Evolutionary conservation across 306 rosid species (phyloP).

Genomic region (Alnus glutinosa): DNA sequence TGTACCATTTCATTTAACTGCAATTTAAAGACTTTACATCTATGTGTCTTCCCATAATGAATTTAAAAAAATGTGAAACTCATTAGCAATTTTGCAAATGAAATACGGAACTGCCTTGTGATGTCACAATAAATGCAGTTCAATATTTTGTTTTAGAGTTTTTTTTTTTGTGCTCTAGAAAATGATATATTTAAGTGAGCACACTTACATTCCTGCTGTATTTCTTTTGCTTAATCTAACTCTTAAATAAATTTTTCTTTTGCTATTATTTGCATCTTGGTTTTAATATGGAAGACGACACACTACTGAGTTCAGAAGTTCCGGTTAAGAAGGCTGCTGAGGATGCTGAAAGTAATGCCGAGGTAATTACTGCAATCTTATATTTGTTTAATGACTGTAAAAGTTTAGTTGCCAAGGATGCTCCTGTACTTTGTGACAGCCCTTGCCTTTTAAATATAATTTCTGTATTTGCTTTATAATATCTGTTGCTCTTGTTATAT

Average conservation of each 20-base stretch:
- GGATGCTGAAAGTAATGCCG: slow-evolving; percentile 35
- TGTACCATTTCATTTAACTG: not conserved
- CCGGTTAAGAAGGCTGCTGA: slow-evolving; percentile 23
- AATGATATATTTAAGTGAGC: not conserved
- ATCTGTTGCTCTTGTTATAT: too few relatives aligned
- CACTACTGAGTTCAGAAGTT: slow-evolving; percentile 50
- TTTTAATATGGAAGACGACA: slow-evolving; percentile 63
- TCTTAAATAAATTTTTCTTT: not conserved
- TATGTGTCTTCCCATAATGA: not conserved
- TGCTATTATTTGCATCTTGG: not conserved
- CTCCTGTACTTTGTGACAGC: not conserved
- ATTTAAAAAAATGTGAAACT: not conserved
- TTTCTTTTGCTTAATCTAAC: not conserved
- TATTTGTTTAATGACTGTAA: not conserved
- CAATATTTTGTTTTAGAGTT: too few relatives aligned
- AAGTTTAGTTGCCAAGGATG: too few relatives aligned
- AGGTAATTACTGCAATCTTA: slow-evolving; percentile 41
- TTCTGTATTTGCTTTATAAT: too few relatives aligned
- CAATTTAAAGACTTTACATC: not conserved
- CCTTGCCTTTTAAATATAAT: not conserved
- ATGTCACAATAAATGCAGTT: not conserved
- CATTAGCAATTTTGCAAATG: not conserved
- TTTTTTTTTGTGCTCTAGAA: not conserved
- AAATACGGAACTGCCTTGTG: slow-evolving; percentile 10
- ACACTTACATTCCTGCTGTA: not conserved